Percentiles rank a stretch among this genome's conserved stretches.
These are phyloP conservation scores for Pseudozyma thailandica DNA, from an alignment of 1,284 basidiomycete genomes.

Conservation along the genomic window DNA sequence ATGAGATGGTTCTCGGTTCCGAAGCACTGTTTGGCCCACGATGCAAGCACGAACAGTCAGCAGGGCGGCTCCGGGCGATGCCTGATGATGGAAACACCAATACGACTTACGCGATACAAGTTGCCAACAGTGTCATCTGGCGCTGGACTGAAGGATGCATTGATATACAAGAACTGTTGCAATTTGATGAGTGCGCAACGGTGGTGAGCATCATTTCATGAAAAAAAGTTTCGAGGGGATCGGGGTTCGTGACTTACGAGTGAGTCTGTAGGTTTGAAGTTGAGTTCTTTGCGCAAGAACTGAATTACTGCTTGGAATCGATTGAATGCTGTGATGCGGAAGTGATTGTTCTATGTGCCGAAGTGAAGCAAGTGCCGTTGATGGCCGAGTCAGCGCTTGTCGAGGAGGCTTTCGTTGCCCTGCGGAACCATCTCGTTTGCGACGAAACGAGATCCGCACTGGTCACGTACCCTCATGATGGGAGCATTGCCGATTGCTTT, in stretches of 20 bases:
- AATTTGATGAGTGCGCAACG: background rate
- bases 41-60: background rate
- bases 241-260: conserved; percentile 76
- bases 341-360: conserved; percentile 78
- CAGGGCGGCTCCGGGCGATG: too few species aligned
- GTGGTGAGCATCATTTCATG: background rate
- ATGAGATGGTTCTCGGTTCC: conserved; percentile 64
- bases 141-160: conserved; percentile 92
- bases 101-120: conserved; percentile 71
- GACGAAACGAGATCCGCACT: background rate
- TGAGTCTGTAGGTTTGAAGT: conserved; percentile 86
- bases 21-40: conserved; percentile 48
- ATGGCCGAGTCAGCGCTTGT: background rate
- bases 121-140: conserved; percentile 93
- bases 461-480: conserved; percentile 81
- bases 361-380: background rate
- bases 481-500: conserved; percentile 98
- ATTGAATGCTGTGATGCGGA: conserved; percentile 95
- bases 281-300: conserved; percentile 88
- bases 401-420: too few species aligned
- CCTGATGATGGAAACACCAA: too few species aligned
- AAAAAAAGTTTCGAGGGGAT: background rate
- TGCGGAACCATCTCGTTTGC: too few species aligned
- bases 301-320: conserved; percentile 94
- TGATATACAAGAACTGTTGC: conserved; percentile 93